Conservation (phyloP, 2,329 filamentous ascomycete genomes). For the Pyrenochaeta sp. region DNA sequence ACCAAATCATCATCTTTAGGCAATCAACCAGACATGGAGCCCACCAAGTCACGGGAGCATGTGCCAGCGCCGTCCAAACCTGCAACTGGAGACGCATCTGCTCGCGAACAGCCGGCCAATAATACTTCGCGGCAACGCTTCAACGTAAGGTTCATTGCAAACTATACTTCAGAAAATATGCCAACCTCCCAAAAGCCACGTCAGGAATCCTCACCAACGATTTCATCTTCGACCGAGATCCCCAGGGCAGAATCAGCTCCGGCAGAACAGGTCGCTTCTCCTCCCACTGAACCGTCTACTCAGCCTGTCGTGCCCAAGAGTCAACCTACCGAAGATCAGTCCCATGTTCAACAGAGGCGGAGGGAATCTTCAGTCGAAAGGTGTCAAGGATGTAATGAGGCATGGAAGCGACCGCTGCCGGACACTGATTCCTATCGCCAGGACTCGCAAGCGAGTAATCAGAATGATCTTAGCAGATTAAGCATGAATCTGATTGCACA, state of each 20-base stretch:
- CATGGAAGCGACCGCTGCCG: constrained; percentile 28
- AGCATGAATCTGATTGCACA: constrained; percentile 24
- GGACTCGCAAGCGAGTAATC: constrained; percentile 21
- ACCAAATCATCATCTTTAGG: constrained; percentile 10
- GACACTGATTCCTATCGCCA: constrained; percentile 14
- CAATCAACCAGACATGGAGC: constrained; percentile 3
- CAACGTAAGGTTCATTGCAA: constrained; percentile 35
- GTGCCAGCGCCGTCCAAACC: constrained; percentile 7
- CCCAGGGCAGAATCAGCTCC: constrained; percentile 11
- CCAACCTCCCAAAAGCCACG: constrained; percentile 24
- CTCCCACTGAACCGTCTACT: constrained; percentile 13
- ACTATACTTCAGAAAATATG: constrained; percentile 29
- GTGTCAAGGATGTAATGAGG: constrained; percentile 26
- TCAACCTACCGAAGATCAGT: constrained; percentile 8
- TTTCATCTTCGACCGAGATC: constrained; percentile 7
- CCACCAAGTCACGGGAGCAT: constrained; percentile 20
- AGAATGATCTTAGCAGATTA: constrained; percentile 17
- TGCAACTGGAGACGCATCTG: constrained; percentile 12
- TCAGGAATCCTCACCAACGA: constrained; percentile 18
- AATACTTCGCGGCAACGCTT: constrained; percentile 29
- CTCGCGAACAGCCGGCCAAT: constrained; percentile 14
- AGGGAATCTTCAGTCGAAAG: constrained; percentile 27
- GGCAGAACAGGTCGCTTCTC: constrained; percentile 9
- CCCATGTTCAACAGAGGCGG: constrained; percentile 11
- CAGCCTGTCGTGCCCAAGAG: constrained; percentile 1